A percentile compares a stretch with the other conserved stretches of the same genome.
These are phyloP conservation scores for bread wheat (Triticum aestivum) DNA, from an alignment of 176 grass and related monocot species.

Conservation along the genomic window DNA sequence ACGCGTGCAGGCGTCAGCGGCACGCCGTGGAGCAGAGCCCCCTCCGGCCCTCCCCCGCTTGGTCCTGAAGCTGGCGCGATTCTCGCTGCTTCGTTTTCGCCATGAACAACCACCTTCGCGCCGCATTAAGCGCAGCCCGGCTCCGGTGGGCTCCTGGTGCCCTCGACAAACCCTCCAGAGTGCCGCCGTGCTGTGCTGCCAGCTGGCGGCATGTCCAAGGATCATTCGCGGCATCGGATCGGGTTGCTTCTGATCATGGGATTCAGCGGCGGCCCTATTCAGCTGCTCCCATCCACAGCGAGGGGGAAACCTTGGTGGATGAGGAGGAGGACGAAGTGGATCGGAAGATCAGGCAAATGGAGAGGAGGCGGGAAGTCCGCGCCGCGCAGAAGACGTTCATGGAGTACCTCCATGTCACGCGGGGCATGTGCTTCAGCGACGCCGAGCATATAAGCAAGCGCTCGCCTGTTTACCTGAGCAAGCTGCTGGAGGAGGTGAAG, in stretches of 20 bases:
- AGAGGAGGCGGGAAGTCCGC: not conserved
- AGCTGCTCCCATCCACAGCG: not conserved
- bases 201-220: not conserved
- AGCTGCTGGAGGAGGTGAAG: slow-evolving; percentile 54
- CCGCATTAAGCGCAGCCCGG: not conserved
- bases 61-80: not conserved
- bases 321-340: slow-evolving; percentile 12
- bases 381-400: slow-evolving; percentile 38
- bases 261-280: slow-evolving; percentile 21
- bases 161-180: not conserved
- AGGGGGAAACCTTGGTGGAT: not conserved
- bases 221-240: not conserved
- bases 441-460: slow-evolving; percentile 64
- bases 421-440: slow-evolving; percentile 37
- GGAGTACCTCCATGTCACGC: slow-evolving; percentile 63
- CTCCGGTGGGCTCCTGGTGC: slow-evolving; percentile 21
- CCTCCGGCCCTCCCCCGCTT: not conserved
- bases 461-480: slow-evolving; percentile 42
- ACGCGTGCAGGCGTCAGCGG: not conserved
- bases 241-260: not conserved
- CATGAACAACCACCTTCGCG: slow-evolving; percentile 41
- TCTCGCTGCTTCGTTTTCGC: not conserved
- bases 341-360: not conserved
- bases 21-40: slow-evolving; percentile 1
- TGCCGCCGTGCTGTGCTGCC: not conserved